phyloP scores from a whole-genome alignment of 306 rosid genomes.

The Rubus parviflorus region DNA sequence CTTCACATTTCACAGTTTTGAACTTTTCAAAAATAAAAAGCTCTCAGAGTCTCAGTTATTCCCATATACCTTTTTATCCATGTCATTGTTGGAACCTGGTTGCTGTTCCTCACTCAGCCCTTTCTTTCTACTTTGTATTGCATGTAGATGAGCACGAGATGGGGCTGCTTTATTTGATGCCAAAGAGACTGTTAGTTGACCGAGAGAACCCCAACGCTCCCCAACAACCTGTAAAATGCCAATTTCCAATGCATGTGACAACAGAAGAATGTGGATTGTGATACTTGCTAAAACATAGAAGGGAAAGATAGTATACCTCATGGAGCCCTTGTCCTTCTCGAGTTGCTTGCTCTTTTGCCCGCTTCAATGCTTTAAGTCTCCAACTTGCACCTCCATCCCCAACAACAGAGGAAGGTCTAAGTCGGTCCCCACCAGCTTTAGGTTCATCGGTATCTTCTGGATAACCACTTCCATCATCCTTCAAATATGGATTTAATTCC shows the following conservation, averaged over 20 bases:
- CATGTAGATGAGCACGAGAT: constrained; percentile 80
- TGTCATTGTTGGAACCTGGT: constrained; percentile 39
- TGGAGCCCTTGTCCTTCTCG: constrained; percentile 66
- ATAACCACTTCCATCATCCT: constrained; percentile 74
- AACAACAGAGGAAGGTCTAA: constrained; percentile 67
- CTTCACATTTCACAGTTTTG: constrained; percentile 18
- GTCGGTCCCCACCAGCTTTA: constrained; percentile 41
- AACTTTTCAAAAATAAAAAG: neutral
- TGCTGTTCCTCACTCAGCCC: constrained; percentile 48
- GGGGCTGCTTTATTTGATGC: constrained; percentile 74
- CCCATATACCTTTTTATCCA: constrained; percentile 67
- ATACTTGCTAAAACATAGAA: constrained; percentile 17
- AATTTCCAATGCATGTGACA: neutral
- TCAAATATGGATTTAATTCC: constrained; percentile 85
- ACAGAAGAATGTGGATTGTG: neutral
- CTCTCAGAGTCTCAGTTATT: constrained; percentile 22
- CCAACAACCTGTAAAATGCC: constrained; percentile 60
- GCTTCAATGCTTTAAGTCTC: constrained; percentile 95
- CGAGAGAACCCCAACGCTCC: constrained; percentile 91
- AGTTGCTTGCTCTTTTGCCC: constrained; percentile 89
- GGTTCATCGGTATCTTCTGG: constrained; percentile 62
- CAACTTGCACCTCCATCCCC: constrained; percentile 99
- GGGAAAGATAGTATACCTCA: constrained; percentile 46
- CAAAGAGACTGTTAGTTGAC: constrained; percentile 68
- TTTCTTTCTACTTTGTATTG: constrained; percentile 69